phyloP scores from a whole-genome alignment of 1,284 basidiomycete species.

The Trametes versicolor region DNA sequence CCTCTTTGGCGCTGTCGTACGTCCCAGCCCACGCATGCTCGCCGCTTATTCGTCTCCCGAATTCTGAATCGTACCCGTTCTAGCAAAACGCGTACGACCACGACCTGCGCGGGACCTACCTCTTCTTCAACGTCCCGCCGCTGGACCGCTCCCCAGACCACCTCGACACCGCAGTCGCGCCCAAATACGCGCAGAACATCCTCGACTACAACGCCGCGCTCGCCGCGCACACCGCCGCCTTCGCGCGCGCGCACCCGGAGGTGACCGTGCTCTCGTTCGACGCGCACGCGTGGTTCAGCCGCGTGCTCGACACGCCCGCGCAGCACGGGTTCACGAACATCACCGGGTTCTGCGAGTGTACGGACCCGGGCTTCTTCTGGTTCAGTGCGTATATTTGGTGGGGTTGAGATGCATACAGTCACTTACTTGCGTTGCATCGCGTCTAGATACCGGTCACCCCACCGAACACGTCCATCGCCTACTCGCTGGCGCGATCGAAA shows the following conservation, averaged over 20 bases:
- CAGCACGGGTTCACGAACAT: conserved; percentile 58
- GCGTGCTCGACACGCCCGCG: conserved; percentile 52
- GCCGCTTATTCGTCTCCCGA: not conserved
- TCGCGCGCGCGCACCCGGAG: conserved; percentile 50
- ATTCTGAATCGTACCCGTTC: too few species aligned
- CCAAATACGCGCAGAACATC: conserved; percentile 51
- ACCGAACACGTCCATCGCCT: conserved; percentile 59
- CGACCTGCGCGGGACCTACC: conserved; percentile 54
- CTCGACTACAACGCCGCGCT: conserved; percentile 54
- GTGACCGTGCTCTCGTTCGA: conserved; percentile 59
- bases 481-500: conserved; percentile 54
- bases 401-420: not conserved
- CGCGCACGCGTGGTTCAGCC: conserved; percentile 59
- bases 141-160: conserved; percentile 56
- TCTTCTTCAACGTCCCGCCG: conserved; percentile 66
- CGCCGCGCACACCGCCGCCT: conserved; percentile 45
- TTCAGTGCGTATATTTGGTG: conserved; percentile 51
- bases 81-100: conserved; percentile 54
- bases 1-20: conserved; percentile 62
- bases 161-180: conserved; percentile 42
- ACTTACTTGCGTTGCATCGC: not conserved
- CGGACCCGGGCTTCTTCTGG: conserved; percentile 60
- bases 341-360: conserved; percentile 64
- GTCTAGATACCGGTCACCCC: conserved; percentile 56
- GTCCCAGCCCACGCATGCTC: conserved; percentile 29